phyloP scores from a whole-genome alignment of 192 early-diverging fungal species.

The Podila horticola region DNA sequence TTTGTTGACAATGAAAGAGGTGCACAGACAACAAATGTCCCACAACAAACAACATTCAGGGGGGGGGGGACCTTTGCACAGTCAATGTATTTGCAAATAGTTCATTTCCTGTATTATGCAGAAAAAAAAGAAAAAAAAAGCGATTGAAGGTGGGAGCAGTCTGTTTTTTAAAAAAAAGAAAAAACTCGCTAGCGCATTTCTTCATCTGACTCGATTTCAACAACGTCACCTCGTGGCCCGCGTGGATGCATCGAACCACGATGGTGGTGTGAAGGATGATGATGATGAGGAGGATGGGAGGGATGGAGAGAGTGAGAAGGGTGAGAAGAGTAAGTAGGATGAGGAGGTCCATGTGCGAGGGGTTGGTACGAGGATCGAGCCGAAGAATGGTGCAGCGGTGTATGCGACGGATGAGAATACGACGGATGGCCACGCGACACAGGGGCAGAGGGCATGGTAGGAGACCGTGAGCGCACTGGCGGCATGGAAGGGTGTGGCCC shows the following conservation, averaged over 20 bases:
- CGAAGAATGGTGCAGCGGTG: constrained; percentile 3
- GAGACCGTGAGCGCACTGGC: too few species aligned
- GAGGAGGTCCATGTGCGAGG: not conserved
- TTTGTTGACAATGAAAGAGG: too few species aligned
- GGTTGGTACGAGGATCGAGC: not conserved
- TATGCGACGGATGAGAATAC: not conserved
- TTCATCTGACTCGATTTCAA: too few species aligned
- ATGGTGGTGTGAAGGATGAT: constrained; percentile 13
- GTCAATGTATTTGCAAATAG: too few species aligned
- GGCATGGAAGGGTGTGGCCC: not conserved
- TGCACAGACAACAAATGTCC: not conserved
- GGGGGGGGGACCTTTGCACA: too few species aligned
- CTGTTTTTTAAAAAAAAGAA: too few species aligned
- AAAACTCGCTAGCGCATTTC: too few species aligned
- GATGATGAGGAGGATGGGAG: constrained; percentile 13
- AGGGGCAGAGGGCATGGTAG: too few species aligned
- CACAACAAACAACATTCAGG: constrained; percentile 16
- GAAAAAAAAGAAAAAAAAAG: not conserved
- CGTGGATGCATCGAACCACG: constrained; percentile 5
- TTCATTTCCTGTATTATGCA: too few species aligned
- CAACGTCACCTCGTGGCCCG: too few species aligned
- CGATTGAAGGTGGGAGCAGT: constrained; percentile 15
- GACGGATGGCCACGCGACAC: too few species aligned
- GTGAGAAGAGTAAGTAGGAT: constrained; percentile 1
- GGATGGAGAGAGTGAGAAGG: constrained; percentile 2